Base-by-base conservation (phyloP, 2,329 filamentous ascomycete genomes). In the Exophiala dermatitidis region DNA sequence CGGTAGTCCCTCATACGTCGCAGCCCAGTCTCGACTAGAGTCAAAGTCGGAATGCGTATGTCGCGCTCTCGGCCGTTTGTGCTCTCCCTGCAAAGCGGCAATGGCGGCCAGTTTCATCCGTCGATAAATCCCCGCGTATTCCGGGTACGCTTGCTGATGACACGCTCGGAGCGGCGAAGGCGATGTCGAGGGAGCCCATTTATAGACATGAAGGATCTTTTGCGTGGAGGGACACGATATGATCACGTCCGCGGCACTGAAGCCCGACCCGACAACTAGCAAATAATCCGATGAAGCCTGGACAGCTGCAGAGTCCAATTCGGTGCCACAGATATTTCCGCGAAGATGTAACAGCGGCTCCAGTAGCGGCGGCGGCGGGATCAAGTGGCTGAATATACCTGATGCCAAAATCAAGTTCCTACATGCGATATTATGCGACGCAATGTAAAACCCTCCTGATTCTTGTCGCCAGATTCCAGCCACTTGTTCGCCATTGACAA, bases 221-320 rank as follows among this genome's bases (percentile, higher is more conserved):
- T 76, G 75, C n/a, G 68, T 62, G 9, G 69, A 64, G 30, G 74
- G 69, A 19, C 76, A 71, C 4, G 78, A 81, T 37, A 82, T 76
- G 46, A 83, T 82, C 2, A 77, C 70, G 66, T 83, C 80, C 29
- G 80, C 80, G 2, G 80, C 80, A 2, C 79, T 80, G 65, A 83
- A 83, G 0, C 80, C 80, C 5, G 80, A 82, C 4, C 80, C 80
- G 46, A 83, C 71, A 4, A 83, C 75, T 3, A 83, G 70, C 1
- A 82, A 62, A 0, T 79, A 76, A 9, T 53, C 48, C n/a, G 65
- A 32, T 53, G 60, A 50, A 2, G 33, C 60, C 65, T 40, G 9
- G 62, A 60, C 2, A 71, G 63, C 30, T 63, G 45, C 5, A 26
- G 5, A 5, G 38, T 28, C 38, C 4, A 5, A 34, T 6, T 34